Evolutionary conservation across 78 protist species (phyloP).

Genomic region (Polysphondylium violaceum): DNA sequence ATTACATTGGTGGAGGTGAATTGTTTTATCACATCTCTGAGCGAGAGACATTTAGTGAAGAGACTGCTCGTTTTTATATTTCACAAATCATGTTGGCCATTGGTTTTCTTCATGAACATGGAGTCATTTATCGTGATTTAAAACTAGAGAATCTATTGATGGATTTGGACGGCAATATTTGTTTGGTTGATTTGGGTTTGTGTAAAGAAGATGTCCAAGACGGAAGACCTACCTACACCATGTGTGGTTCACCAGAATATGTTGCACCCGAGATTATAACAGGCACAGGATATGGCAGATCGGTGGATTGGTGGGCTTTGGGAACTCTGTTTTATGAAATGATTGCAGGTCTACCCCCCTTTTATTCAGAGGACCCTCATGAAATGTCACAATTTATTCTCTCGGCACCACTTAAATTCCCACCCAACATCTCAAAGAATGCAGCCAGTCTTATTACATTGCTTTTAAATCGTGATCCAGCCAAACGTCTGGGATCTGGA

Average conservation of each 20-base stretch:
- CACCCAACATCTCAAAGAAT: slow-evolving; percentile 74
- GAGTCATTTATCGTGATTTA: slow-evolving; percentile 93
- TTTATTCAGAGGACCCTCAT: slow-evolving; percentile 78
- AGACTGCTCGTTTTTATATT: slow-evolving; percentile 90
- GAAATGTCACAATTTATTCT: slow-evolving; percentile 84
- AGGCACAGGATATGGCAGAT: slow-evolving; percentile 87
- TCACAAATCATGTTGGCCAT: slow-evolving; percentile 94
- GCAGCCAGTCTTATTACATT: slow-evolving; percentile 15
- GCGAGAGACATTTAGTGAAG: slow-evolving; percentile 86
- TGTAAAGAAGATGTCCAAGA: slow-evolving; percentile 85
- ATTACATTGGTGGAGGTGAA: slow-evolving; percentile 97
- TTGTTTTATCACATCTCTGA: slow-evolving; percentile 93
- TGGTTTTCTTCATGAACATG: slow-evolving; percentile 90
- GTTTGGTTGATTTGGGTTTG: slow-evolving; percentile 94
- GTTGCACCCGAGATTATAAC: slow-evolving; percentile 93
- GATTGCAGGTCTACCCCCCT: slow-evolving; percentile 90
- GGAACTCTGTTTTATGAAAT: slow-evolving; percentile 94
- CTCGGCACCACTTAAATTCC: slow-evolving; percentile 75
- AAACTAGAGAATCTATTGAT: slow-evolving; percentile 96
- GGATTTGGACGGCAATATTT: slow-evolving; percentile 93
- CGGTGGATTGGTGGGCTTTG: slow-evolving; percentile 97
- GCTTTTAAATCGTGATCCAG: slow-evolving; percentile 57
- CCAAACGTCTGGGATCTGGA: slow-evolving; percentile 60
- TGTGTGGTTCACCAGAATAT: slow-evolving; percentile 98
- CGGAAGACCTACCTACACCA: slow-evolving; percentile 86